Evolutionary conservation across 208 protist species (phyloP), one percentile per base, ranked within the genome.

Genomic region (Leptomonas seymouri): DNA sequence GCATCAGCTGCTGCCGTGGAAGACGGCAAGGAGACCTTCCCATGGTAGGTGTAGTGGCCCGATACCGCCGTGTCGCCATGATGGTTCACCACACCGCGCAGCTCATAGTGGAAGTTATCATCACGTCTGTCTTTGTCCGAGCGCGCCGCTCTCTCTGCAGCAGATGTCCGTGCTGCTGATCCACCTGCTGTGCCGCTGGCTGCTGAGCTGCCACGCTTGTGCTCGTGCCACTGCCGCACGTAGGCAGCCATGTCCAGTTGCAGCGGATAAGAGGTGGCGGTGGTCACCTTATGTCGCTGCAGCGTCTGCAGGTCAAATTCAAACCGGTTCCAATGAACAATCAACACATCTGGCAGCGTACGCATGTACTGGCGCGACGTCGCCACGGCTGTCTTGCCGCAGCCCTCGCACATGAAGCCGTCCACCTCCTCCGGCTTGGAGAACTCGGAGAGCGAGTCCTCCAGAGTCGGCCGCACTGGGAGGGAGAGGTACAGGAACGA

Each of bases 41-140:
- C 83, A 53, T 89, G 68, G 76, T 87, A 95, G 12, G 87, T 93
- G 78, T 95, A 95, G 76, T 95, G 90, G 21, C 90, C 90, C 23
- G 76, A 89, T 3, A 81, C 48, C 6, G 90, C 90, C 4, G 69
- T 81, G 21, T 85, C 76, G 30, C 90, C 87, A 20, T 85, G 58
- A 64, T 95, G 90, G 66, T 93, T 89, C 16, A 95, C 63, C 8
- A 95, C 74, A 28, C 90, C 90, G 23, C 80, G 67, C 36, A 95
- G 80, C 69, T 81, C 77, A 64, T 93, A 95, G 41, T 59, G 44
- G 30, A 75, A 39, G 7, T 58, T 27, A 28, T 23, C 48, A 31
- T 65, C 44, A 16, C 4, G 36, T 49, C 56, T 42, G 39, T 9
- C 34, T 12, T 9, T 39, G 34, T 3, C 34, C 3, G 34, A 39